Conservation (phyloP, 495 filamentous ascomycete species). For the Neurospora pannonica region DNA sequence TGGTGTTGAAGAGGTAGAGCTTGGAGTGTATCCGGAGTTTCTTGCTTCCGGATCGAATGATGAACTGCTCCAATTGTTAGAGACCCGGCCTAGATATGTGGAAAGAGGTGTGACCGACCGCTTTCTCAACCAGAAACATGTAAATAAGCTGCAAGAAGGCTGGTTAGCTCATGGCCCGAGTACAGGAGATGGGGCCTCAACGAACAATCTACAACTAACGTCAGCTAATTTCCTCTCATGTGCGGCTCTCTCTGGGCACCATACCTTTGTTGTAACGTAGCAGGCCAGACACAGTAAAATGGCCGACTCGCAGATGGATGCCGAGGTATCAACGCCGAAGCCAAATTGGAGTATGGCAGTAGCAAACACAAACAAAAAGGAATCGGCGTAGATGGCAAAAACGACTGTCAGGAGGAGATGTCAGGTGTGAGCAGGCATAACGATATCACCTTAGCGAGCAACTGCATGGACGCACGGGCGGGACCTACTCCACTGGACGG, state of each 20-base stretch:
- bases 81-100: not conserved
- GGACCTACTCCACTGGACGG: constrained; percentile 38
- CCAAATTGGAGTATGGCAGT: constrained; percentile 41
- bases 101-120: constrained; percentile 22
- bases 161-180: not conserved
- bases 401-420: constrained; percentile 26
- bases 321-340: constrained; percentile 34
- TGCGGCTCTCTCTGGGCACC: not conserved
- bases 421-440: not conserved
- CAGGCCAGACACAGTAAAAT: constrained; percentile 41
- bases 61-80: constrained; percentile 27
- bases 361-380: constrained; percentile 40
- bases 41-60: constrained; percentile 33
- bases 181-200: not conserved
- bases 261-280: constrained; percentile 46
- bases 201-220: constrained; percentile 29
- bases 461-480: not conserved
- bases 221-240: not conserved
- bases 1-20: constrained; percentile 43
- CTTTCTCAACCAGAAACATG: constrained; percentile 44
- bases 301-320: constrained; percentile 34
- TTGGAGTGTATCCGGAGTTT: constrained; percentile 35
- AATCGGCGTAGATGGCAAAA: constrained; percentile 42
- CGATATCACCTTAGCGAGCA: not conserved
- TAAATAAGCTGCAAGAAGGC: constrained; percentile 36